phyloP scores from a whole-genome alignment of 176 grass and related monocot species.

The Paspalum vaginatum region DNA sequence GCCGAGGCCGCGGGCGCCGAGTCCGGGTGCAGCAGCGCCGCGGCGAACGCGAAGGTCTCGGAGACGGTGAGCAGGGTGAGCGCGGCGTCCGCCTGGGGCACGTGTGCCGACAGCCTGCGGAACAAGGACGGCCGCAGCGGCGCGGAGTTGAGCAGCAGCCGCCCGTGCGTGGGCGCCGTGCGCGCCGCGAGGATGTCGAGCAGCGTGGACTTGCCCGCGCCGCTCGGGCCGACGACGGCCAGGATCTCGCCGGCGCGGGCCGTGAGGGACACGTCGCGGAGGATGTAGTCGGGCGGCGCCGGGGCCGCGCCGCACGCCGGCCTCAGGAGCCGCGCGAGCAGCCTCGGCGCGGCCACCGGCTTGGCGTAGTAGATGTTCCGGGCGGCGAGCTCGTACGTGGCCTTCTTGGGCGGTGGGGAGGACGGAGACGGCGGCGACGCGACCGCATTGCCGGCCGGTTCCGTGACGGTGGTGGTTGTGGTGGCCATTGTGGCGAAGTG shows the following conservation, averaged over 20 bases:
- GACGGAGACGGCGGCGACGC: not conserved
- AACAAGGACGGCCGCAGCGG: constrained; percentile 64
- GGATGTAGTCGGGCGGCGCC: constrained; percentile 66
- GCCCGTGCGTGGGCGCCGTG: constrained; percentile 61
- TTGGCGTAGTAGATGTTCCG: constrained; percentile 87
- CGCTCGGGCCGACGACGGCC: constrained; percentile 86
- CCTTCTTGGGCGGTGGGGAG: constrained; percentile 27
- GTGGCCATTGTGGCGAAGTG: constrained; percentile 46
- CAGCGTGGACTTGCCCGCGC: constrained; percentile 90
- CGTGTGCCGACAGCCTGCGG: constrained; percentile 76
- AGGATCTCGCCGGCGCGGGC: constrained; percentile 80
- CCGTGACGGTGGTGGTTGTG: constrained; percentile 42
- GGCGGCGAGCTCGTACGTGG: constrained; percentile 68
- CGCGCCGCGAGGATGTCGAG: constrained; percentile 88
- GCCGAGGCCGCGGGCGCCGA: constrained; percentile 9
- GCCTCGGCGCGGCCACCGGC: constrained; percentile 40
- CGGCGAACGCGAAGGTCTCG: constrained; percentile 88
- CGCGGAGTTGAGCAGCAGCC: constrained; percentile 65
- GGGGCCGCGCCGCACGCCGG: constrained; percentile 48
- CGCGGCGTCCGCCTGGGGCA: constrained; percentile 72
- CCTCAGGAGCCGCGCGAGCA: constrained; percentile 38
- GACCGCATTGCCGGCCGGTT: constrained; percentile 40
- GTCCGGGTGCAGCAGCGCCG: constrained; percentile 56
- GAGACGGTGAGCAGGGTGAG: constrained; percentile 82
- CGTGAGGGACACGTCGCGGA: constrained; percentile 78